phyloP scores from a whole-genome alignment of 2,329 filamentous ascomycete species.

The Lasiodiplodia theobromae region DNA sequence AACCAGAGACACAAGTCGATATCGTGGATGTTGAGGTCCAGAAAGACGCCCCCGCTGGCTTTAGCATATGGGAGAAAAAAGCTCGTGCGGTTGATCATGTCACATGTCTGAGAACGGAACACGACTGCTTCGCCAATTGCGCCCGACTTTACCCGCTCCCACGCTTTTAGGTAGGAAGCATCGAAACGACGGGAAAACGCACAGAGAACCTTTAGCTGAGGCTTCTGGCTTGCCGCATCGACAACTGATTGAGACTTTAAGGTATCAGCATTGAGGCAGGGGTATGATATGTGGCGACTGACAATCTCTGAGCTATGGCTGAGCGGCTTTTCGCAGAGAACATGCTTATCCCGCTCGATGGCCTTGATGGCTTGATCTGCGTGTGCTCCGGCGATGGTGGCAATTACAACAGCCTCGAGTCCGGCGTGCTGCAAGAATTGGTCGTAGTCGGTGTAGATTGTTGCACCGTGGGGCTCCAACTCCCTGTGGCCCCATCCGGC shows the following conservation, averaged over 20 bases:
- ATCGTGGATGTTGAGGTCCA: constrained; percentile 75
- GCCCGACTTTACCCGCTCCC: constrained; percentile 59
- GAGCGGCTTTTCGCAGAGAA: constrained; percentile 67
- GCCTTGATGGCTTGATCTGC: constrained; percentile 65
- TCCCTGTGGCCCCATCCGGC: constrained; percentile 57
- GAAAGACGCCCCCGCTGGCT: constrained; percentile 72
- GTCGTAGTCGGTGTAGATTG: constrained; percentile 62
- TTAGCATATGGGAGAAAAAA: constrained; percentile 74
- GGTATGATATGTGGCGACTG: constrained; percentile 37
- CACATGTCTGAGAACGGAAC: constrained; percentile 71
- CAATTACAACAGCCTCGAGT: constrained; percentile 63
- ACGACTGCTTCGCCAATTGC: constrained; percentile 66
- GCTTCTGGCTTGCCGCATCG: constrained; percentile 61
- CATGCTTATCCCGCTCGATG: constrained; percentile 62
- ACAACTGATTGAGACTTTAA: constrained; percentile 66
- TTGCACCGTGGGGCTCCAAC: constrained; percentile 56
- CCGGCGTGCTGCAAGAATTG: constrained; percentile 64
- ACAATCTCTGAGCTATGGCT: constrained; percentile 67
- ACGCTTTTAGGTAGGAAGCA: constrained; percentile 68
- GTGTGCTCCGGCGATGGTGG: constrained; percentile 63
- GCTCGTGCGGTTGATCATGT: constrained; percentile 69
- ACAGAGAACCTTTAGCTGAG: constrained; percentile 70
- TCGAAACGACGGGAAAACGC: constrained; percentile 73
- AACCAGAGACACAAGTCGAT: constrained; percentile 72
- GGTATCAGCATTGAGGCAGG: constrained; percentile 6